Conservation (phyloP, 768 basidiomycete genomes). For the Kwoniella dejecticola region DNA sequence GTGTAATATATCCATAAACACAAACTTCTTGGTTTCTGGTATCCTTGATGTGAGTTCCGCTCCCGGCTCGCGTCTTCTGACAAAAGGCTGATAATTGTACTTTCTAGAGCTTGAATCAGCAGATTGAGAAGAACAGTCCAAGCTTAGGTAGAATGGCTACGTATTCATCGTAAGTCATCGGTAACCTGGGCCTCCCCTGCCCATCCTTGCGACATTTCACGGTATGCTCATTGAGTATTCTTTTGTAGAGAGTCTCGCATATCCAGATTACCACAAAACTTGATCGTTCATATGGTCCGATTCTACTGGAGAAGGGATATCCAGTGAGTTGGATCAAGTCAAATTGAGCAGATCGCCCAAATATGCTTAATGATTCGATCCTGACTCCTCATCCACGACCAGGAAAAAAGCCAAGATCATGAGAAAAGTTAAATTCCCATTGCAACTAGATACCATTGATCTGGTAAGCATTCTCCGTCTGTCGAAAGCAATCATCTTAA, state of each 20-base stretch:
- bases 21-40: conserved; percentile 85
- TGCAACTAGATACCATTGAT: conserved; percentile 83
- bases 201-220: neutral
- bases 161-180: conserved; percentile 66
- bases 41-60: conserved; percentile 69
- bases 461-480: too few species aligned
- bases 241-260: conserved; percentile 65
- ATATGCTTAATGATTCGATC: conserved; percentile 1
- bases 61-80: conserved; percentile 22
- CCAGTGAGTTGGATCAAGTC: conserved; percentile 29
- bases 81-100: conserved; percentile 1
- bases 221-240: neutral
- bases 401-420: conserved; percentile 88
- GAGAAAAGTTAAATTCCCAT: conserved; percentile 87
- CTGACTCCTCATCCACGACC: neutral
- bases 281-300: conserved; percentile 84
- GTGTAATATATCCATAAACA: conserved; percentile 83
- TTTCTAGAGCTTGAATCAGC: conserved; percentile 75
- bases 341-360: too few species aligned
- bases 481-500: too few species aligned
- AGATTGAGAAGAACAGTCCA: conserved; percentile 80
- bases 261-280: conserved; percentile 76
- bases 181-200: neutral
- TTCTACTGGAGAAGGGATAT: conserved; percentile 95
- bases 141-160: conserved; percentile 75